phyloP scores from a whole-genome alignment of 2,329 filamentous ascomycete genomes.

The Diatrype stigma region DNA sequence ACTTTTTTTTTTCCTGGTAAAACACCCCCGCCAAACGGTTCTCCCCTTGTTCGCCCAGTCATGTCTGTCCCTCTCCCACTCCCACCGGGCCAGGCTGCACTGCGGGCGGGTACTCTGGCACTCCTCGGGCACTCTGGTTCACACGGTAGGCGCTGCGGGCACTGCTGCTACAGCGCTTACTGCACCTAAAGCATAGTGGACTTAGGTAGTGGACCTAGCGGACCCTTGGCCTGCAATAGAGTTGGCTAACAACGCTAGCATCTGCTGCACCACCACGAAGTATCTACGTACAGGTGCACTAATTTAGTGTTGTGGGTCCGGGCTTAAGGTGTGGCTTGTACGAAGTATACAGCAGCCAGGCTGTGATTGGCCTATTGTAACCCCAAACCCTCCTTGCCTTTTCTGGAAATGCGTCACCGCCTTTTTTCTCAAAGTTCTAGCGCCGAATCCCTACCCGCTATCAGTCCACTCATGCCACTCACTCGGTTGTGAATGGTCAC shows the following conservation, averaged over 20 bases:
- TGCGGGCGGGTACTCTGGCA: too few relatives aligned
- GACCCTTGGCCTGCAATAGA: neutral
- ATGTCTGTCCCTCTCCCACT: too few relatives aligned
- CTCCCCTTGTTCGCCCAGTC: slow-evolving; percentile 9
- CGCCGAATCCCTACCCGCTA: neutral
- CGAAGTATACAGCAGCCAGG: neutral
- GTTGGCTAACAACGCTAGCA: neutral
- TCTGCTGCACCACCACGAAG: neutral
- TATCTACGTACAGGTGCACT: too few relatives aligned
- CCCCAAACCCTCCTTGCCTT: slow-evolving; percentile 6
- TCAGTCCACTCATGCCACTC: slow-evolving; percentile 9
- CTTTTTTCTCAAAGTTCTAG: slow-evolving; percentile 14
- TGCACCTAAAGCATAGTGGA: too few relatives aligned
- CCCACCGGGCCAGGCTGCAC: neutral
- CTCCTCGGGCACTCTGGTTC: too few relatives aligned
- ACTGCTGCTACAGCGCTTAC: too few relatives aligned
- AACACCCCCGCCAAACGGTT: slow-evolving; percentile 26
- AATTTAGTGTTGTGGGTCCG: neutral
- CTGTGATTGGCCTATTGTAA: slow-evolving; percentile 21
- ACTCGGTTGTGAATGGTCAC: neutral
- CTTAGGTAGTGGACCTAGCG: too few relatives aligned
- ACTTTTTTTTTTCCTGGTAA: slow-evolving; percentile 10
- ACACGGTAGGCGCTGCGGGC: too few relatives aligned
- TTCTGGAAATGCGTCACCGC: slow-evolving; percentile 24
- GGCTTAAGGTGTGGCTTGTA: neutral